Percentiles rank a stretch among this genome's conserved stretches.
These are phyloP conservation scores for Claviceps arundinis DNA, from an alignment of 2,329 filamentous ascomycete species.

Conservation along the genomic window DNA sequence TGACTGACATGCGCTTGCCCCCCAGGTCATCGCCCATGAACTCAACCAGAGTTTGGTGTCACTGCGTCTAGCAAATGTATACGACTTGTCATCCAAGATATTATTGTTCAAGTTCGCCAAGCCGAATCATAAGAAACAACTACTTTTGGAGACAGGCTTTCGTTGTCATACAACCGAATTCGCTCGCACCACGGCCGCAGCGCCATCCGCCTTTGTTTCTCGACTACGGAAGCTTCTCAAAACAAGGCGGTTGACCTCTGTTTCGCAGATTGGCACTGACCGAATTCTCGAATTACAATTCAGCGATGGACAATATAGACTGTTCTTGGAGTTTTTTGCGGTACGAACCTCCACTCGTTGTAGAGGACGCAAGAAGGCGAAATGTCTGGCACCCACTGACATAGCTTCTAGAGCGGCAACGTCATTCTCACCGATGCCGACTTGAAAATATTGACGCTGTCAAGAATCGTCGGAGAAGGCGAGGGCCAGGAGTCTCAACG, in stretches of 20 bases:
- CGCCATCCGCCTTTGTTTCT: conserved; percentile 74
- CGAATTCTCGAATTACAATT: conserved; percentile 86
- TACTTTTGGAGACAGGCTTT: conserved; percentile 90
- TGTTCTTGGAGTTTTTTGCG: conserved; percentile 94
- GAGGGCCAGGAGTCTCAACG: conserved; percentile 75
- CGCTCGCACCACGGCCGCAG: conserved; percentile 69
- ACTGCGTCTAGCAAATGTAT: conserved; percentile 82
- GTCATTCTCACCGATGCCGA: conserved; percentile 82
- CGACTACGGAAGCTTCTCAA: conserved; percentile 79
- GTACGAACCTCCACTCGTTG: conserved; percentile 12
- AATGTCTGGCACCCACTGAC: background rate
- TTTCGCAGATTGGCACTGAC: conserved; percentile 83
- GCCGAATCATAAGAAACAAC: conserved; percentile 74
- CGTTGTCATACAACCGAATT: conserved; percentile 90
- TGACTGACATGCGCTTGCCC: conserved; percentile 4
- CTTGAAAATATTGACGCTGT: conserved; percentile 65
- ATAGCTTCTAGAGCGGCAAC: conserved; percentile 56
- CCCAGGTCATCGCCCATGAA: conserved; percentile 84
- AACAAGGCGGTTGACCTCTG: conserved; percentile 67
- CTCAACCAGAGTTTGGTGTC: conserved; percentile 63
- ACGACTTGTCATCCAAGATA: conserved; percentile 91
- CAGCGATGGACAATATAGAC: conserved; percentile 74
- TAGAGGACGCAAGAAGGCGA: background rate
- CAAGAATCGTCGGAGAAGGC: conserved; percentile 68
- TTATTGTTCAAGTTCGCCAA: conserved; percentile 92